Conservation (phyloP, 169 alveolate genomes). For the Plasmodium gaboni region DNA sequence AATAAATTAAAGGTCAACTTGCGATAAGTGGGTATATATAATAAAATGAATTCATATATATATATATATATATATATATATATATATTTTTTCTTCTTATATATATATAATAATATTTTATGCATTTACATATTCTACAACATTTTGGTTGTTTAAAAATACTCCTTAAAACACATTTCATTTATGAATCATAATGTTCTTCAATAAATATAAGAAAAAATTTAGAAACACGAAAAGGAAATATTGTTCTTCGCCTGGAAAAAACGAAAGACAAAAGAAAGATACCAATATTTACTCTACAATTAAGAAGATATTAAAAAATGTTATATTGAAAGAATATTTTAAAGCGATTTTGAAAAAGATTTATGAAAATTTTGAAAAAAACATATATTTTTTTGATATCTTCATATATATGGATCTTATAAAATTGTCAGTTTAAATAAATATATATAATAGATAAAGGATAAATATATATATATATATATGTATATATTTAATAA, state of each 20-base stretch:
- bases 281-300: not conserved
- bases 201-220: conserved; percentile 39
- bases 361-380: conserved; percentile 40
- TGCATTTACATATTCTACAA: too few species aligned
- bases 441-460: conserved; percentile 5
- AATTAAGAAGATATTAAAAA: conserved; percentile 21
- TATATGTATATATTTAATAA: conserved; percentile 1
- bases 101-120: too few species aligned
- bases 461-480: not conserved
- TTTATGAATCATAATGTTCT: conserved; percentile 14
- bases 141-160: too few species aligned
- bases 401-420: conserved; percentile 55
- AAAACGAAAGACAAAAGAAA: conserved; percentile 1
- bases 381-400: conserved; percentile 52
- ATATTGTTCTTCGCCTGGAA: conserved; percentile 30
- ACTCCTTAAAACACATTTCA: too few species aligned
- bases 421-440: conserved; percentile 44
- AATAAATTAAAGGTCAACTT: too few species aligned
- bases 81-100: too few species aligned
- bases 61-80: too few species aligned
- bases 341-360: conserved; percentile 48
- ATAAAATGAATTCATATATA: too few species aligned
- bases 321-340: conserved; percentile 36
- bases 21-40: too few species aligned
- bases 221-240: conserved; percentile 66